Conservation (phyloP, 2,329 filamentous ascomycete genomes). For the Colletotrichum lindemuthianum region DNA sequence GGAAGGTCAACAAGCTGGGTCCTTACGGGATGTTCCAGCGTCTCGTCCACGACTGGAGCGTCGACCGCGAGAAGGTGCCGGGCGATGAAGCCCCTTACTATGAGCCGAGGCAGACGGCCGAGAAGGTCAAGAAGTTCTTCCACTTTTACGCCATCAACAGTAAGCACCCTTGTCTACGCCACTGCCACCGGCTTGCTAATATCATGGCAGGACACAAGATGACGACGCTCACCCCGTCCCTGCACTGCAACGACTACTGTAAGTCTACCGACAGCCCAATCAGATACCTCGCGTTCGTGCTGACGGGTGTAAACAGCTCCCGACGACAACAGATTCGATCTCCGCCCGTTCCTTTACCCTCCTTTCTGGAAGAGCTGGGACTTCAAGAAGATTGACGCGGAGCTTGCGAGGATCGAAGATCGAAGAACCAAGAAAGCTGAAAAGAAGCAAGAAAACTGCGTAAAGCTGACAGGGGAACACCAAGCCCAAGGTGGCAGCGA, state of each 20-base stretch:
- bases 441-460: no score
- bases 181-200: neutral
- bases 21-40: conserved; percentile 59
- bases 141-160: conserved; percentile 68
- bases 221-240: conserved; percentile 34
- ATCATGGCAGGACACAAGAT: conserved; percentile 34
- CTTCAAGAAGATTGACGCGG: conserved; percentile 53
- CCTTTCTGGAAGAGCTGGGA: conserved; percentile 46
- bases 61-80: conserved; percentile 41
- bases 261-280: neutral
- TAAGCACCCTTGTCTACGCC: conserved; percentile 9
- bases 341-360: conserved; percentile 43
- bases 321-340: conserved; percentile 44
- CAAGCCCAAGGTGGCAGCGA: no score
- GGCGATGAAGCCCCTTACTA: conserved; percentile 45
- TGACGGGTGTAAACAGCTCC: conserved; percentile 34
- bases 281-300: neutral
- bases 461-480: no score
- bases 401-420: conserved; percentile 47
- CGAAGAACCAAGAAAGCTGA: conserved; percentile 21
- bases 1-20: conserved; percentile 58
- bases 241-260: conserved; percentile 37
- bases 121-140: conserved; percentile 55
- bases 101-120: conserved; percentile 53
- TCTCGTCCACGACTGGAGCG: conserved; percentile 57